Evolutionary conservation across 768 basidiomycete genomes (phyloP).

Genomic region (Russula abietina): DNA sequence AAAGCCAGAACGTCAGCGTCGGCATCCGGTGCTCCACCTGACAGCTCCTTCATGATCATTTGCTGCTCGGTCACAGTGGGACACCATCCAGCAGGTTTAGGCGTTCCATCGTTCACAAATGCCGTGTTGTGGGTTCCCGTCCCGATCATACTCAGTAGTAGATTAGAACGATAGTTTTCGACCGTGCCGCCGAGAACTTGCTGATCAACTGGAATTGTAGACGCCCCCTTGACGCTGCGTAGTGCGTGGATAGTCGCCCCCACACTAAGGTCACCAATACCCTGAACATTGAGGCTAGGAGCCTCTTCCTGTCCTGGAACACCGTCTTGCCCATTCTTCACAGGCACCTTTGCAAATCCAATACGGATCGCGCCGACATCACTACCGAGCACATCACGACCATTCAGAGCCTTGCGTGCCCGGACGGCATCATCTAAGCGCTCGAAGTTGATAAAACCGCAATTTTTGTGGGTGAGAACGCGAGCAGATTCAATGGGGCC

Average conservation of each 20-base stretch:
- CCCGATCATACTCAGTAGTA: slow-evolving; percentile 83
- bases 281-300: slow-evolving; percentile 63
- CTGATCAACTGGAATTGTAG: slow-evolving; percentile 86
- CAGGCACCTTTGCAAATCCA: slow-evolving; percentile 94
- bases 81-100: slow-evolving; percentile 61
- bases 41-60: slow-evolving; percentile 93
- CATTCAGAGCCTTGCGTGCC: slow-evolving; percentile 92
- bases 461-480: slow-evolving; percentile 95
- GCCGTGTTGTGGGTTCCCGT: slow-evolving; percentile 61
- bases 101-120: slow-evolving; percentile 48
- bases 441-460: slow-evolving; percentile 97
- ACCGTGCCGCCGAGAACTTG: slow-evolving; percentile 87
- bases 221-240: slow-evolving; percentile 84
- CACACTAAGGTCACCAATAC: slow-evolving; percentile 78
- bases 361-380: slow-evolving; percentile 97
- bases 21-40: slow-evolving; percentile 66
- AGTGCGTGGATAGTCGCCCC: slow-evolving; percentile 86
- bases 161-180: slow-evolving; percentile 91
- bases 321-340: slow-evolving; percentile 74
- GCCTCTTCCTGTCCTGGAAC: slow-evolving; percentile 55
- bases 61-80: slow-evolving; percentile 88
- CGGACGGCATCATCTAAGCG: slow-evolving; percentile 93
- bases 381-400: slow-evolving; percentile 90
- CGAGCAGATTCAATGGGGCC: slow-evolving; percentile 96
- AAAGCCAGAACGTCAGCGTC: slow-evolving; percentile 83